These are phyloP conservation scores for Lenwebbia sp. DNA, from an alignment of 345 rosid species.

Conservation along the genomic window DNA sequence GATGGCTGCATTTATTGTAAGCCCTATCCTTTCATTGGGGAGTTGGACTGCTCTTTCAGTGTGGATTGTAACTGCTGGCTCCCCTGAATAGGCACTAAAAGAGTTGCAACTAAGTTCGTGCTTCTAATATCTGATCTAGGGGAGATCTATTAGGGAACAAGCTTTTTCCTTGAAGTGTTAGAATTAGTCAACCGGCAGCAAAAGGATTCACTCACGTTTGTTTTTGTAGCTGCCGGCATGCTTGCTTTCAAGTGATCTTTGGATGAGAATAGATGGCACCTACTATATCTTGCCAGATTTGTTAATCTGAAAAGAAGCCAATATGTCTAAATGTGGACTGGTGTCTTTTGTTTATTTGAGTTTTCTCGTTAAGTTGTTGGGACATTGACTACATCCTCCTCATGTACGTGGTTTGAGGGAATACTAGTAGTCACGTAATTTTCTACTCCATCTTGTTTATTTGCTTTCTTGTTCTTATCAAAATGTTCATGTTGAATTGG, in stretches of 20 bases:
- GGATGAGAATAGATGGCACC: neutral
- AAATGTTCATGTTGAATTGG: neutral
- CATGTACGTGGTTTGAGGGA: neutral
- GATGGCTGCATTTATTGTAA: neutral
- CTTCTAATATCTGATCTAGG: neutral
- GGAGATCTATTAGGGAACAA: neutral
- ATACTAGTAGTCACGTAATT: neutral
- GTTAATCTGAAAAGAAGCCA: neutral
- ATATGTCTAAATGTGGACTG: neutral
- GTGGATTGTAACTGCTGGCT: neutral
- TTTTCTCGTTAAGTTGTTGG: neutral
- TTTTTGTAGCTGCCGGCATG: neutral
- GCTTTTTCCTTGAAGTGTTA: neutral
- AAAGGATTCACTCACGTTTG: neutral
- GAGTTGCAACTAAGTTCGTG: neutral
- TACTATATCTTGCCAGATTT: neutral
- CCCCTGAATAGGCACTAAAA: neutral
- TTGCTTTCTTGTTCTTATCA: neutral
- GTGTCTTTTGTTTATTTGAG: neutral
- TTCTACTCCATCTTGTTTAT: neutral
- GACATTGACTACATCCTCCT: neutral
- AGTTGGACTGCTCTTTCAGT: neutral
- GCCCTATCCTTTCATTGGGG: neutral
- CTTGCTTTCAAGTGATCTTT: neutral
- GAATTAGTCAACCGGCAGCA: neutral